Evolutionary conservation across 1,284 basidiomycete genomes (phyloP), one percentile per base, ranked within the genome.

Genomic region (Cutaneotrichosporon daszewskae): DNA sequence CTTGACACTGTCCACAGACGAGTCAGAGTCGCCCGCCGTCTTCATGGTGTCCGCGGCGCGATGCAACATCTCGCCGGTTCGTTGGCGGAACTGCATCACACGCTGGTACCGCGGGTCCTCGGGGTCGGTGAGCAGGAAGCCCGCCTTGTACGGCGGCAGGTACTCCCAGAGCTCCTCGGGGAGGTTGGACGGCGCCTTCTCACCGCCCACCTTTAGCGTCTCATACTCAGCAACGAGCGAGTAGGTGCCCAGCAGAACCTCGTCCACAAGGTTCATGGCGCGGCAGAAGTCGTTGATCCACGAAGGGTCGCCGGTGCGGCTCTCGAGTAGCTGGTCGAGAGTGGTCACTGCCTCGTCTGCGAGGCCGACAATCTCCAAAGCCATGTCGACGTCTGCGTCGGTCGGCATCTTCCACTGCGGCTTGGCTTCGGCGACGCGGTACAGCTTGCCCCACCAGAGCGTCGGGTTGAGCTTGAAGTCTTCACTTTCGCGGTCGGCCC

Each of bases 271-370:
- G 33, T 55, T 55, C 18, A 75, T 76, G 49, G 73, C 83, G 77
- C 94, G 81, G 69, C 92, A 97, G 65, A 97, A 95, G 68, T 96
- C 91, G 66, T 95, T 96, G 24, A 85, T 81, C 72, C 83, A 82
- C 16, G 80, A 75, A 45, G 76, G 81, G 58, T 87, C 80, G 26
- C 64, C 76, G 3, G 72, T 70, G 11, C 78, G 76, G 5, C 72
- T 75, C 11, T 74, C 71, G 9, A 87, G 70, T 13, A 94, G 74
- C 5, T 57, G 55, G 38, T 90, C 84, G 1, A 97, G 74, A 42
- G 77, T 79, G 45, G 74, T 68, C 20, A 80, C 79, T 13, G 92
- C 76, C 33, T 77, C 73, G 42, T 87, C 81, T 17, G 65, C 66
- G 3, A 67, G 37, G 16, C 31, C 55, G n/a, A 94, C 69, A 16